Percentiles rank a stretch among this genome's conserved stretches.
phyloP scores from a whole-genome alignment of 805 yeast species.

The Suhomyces sp. region DNA sequence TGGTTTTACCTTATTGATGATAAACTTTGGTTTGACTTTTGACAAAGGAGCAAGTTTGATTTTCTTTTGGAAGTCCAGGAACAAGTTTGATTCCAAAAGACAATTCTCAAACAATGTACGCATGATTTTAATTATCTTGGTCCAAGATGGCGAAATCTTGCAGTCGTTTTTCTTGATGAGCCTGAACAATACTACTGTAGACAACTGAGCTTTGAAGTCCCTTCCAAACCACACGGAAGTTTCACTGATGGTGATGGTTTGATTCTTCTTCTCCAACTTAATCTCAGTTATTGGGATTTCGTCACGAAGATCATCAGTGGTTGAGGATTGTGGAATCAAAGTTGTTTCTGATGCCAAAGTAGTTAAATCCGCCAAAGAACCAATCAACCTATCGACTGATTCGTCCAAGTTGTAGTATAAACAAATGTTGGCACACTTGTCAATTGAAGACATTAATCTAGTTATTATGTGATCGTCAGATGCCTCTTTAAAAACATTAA shows the following conservation, averaged over 20 bases:
- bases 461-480: constrained; percentile 87
- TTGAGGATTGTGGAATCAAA: constrained; percentile 9
- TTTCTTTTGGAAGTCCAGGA: constrained; percentile 60
- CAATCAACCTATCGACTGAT: constrained; percentile 65
- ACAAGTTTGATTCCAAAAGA: constrained; percentile 59
- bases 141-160: constrained; percentile 58
- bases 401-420: constrained; percentile 54
- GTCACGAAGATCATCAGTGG: constrained; percentile 20
- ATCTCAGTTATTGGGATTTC: constrained; percentile 36
- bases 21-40: constrained; percentile 62
- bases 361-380: constrained; percentile 64
- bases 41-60: constrained; percentile 53
- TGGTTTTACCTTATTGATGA: constrained; percentile 60
- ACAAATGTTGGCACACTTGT: constrained; percentile 79
- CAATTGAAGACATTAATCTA: constrained; percentile 82
- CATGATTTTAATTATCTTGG: constrained; percentile 53
- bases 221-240: constrained; percentile 80
- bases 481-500: constrained; percentile 81
- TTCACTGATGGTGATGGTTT: constrained; percentile 72
- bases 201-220: constrained; percentile 87
- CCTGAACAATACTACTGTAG: constrained; percentile 81
- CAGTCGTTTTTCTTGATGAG: constrained; percentile 59
- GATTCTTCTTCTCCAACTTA: constrained; percentile 51
- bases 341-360: constrained; percentile 47
- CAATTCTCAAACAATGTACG: constrained; percentile 70